Evolutionary conservation across 1,139 yeast genomes (phyloP).

Genomic region (Candida frijolesensis): DNA sequence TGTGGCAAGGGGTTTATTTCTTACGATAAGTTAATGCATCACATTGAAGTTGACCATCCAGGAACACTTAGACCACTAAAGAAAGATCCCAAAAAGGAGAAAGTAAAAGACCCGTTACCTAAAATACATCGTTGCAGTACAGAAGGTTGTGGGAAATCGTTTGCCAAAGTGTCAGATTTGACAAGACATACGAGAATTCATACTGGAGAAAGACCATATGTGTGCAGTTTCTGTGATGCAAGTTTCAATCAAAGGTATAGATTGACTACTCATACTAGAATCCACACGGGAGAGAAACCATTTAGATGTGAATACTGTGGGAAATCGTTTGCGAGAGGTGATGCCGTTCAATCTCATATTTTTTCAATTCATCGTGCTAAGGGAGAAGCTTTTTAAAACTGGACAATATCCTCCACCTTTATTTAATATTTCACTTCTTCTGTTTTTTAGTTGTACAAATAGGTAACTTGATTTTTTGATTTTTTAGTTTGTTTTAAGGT

Average conservation of each 20-base stretch:
- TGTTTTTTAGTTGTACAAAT: no score
- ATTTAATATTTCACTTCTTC: not conserved
- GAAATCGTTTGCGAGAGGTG: slow-evolving; percentile 30
- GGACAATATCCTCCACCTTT: not conserved
- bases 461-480: no score
- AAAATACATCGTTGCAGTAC: slow-evolving; percentile 22
- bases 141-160: slow-evolving; percentile 21
- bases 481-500: no score
- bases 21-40: slow-evolving; percentile 16
- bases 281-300: slow-evolving; percentile 33
- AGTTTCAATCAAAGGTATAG: slow-evolving; percentile 29
- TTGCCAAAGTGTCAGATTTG: slow-evolving; percentile 26
- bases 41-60: slow-evolving; percentile 14
- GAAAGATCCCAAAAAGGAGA: slow-evolving; percentile 5
- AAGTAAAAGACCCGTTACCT: slow-evolving; percentile 13
- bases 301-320: slow-evolving; percentile 26
- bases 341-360: slow-evolving; percentile 29
- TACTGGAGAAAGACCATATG: slow-evolving; percentile 30
- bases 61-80: not conserved
- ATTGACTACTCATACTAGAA: slow-evolving; percentile 28
- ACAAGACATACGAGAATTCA: slow-evolving; percentile 27
- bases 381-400: slow-evolving; percentile 15
- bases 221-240: slow-evolving; percentile 24
- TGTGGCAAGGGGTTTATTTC: slow-evolving; percentile 19
- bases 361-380: slow-evolving; percentile 21